Evolutionary conservation across 768 basidiomycete species (phyloP).

Genomic region (Lyophyllum decastes): DNA sequence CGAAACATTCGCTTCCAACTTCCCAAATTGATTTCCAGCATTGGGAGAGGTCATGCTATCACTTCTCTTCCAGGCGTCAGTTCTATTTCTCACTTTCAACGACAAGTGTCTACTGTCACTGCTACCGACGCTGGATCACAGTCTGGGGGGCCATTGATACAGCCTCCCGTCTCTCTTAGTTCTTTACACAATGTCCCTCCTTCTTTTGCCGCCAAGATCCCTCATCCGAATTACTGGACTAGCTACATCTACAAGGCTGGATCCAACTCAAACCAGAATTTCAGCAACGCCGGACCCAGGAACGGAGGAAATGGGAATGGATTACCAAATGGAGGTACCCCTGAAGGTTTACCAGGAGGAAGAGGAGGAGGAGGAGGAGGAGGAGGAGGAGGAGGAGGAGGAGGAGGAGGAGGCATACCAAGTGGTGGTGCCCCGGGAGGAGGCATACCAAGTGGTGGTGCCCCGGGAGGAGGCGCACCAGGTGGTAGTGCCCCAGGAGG

Average conservation of each 20-base stretch:
- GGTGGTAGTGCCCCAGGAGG: neutral
- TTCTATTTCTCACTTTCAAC: neutral
- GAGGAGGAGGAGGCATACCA: neutral
- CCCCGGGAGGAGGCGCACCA: neutral
- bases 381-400: too few relatives aligned
- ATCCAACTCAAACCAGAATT: neutral
- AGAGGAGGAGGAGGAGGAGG: too few relatives aligned
- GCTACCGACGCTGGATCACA: neutral
- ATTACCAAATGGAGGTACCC: too few relatives aligned
- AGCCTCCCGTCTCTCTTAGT: neutral
- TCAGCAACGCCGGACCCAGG: neutral
- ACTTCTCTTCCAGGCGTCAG: slow-evolving; percentile 7
- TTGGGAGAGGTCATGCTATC: slow-evolving; percentile 2
- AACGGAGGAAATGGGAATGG: neutral
- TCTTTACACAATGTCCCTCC: neutral
- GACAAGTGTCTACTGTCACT: neutral
- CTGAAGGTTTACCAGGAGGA: too few relatives aligned
- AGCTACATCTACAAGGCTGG: neutral
- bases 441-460: too few relatives aligned
- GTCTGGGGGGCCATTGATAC: neutral
- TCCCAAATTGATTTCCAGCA: neutral
- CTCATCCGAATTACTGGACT: neutral
- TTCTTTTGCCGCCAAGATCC: neutral
- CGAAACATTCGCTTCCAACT: neutral
- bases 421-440: neutral